A percentile compares a stretch with the other conserved stretches of the same genome.
Conservation (phyloP, 148 eudicot species). For the Rhododendron kiyosumense region DNA sequence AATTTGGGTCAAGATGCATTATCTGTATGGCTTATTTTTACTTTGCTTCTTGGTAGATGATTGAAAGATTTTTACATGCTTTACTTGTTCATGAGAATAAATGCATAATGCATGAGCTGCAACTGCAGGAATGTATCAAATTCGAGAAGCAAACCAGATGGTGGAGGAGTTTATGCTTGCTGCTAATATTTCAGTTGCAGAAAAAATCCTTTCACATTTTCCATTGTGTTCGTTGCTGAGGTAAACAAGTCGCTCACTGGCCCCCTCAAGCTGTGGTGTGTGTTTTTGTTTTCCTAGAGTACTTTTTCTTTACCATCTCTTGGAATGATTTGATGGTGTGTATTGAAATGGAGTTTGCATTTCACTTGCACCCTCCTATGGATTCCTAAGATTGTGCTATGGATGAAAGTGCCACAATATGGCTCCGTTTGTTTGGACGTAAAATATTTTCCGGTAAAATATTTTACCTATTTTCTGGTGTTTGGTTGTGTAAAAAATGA, state of each 20-base stretch:
- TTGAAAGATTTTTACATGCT: not conserved
- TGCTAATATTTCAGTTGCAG: slow-evolving; percentile 93
- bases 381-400: not conserved
- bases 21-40: not conserved
- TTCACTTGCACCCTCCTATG: not conserved
- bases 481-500: too few relatives aligned
- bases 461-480: too few relatives aligned
- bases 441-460: too few relatives aligned
- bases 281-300: not conserved
- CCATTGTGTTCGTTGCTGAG: slow-evolving; percentile 75
- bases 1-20: not conserved
- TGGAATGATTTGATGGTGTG: not conserved
- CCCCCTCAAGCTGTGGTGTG: not conserved
- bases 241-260: slow-evolving; percentile 22
- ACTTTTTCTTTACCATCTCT: not conserved
- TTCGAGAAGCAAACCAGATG: slow-evolving; percentile 99
- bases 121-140: slow-evolving; percentile 93
- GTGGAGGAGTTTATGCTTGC: slow-evolving; percentile 99
- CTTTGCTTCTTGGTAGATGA: not conserved
- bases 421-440: too few relatives aligned
- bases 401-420: not conserved
- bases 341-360: not conserved
- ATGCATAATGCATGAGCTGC: slow-evolving; percentile 10
- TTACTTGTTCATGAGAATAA: not conserved
- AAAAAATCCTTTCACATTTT: slow-evolving; percentile 70